Percentiles rank a stretch among this genome's conserved stretches.
These are phyloP conservation scores for Fusarium newnesense DNA, from an alignment of 2,329 filamentous ascomycete genomes.

Conservation along the genomic window DNA sequence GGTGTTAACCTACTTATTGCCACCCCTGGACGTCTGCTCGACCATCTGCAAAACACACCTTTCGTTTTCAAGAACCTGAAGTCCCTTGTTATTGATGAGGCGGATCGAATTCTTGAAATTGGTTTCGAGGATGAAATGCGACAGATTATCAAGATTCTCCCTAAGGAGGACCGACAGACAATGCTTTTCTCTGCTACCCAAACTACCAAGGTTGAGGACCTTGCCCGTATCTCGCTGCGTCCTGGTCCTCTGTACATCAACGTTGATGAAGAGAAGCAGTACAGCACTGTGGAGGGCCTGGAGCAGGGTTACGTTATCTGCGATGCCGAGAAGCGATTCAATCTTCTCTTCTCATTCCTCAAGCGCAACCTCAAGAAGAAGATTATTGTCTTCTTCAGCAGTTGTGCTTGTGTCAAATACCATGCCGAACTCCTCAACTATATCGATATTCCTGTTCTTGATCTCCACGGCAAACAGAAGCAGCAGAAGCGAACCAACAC, in stretches of 20 bases:
- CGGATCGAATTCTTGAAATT: constrained; percentile 94
- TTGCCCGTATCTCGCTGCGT: constrained; percentile 91
- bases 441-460: constrained; percentile 90
- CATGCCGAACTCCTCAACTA: constrained; percentile 96
- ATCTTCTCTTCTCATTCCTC: constrained; percentile 92
- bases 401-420: constrained; percentile 94
- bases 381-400: constrained; percentile 96
- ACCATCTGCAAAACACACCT: constrained; percentile 92
- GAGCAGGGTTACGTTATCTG: constrained; percentile 97
- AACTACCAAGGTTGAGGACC: constrained; percentile 97
- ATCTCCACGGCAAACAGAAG: constrained; percentile 95
- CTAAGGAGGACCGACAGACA: constrained; percentile 87
- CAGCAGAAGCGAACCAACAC: constrained; percentile 99
- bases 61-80: constrained; percentile 95
- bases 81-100: constrained; percentile 94
- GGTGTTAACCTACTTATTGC: constrained; percentile 95
- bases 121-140: constrained; percentile 99
- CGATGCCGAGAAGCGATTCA: constrained; percentile 92
- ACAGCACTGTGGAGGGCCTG: constrained; percentile 90
- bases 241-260: constrained; percentile 96
- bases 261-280: constrained; percentile 89
- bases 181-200: constrained; percentile 99
- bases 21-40: constrained; percentile 89
- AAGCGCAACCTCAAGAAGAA: constrained; percentile 93
- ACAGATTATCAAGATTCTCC: constrained; percentile 93